Base-by-base conservation (phyloP, 495 filamentous ascomycete species). In the Trichoderma virens region DNA sequence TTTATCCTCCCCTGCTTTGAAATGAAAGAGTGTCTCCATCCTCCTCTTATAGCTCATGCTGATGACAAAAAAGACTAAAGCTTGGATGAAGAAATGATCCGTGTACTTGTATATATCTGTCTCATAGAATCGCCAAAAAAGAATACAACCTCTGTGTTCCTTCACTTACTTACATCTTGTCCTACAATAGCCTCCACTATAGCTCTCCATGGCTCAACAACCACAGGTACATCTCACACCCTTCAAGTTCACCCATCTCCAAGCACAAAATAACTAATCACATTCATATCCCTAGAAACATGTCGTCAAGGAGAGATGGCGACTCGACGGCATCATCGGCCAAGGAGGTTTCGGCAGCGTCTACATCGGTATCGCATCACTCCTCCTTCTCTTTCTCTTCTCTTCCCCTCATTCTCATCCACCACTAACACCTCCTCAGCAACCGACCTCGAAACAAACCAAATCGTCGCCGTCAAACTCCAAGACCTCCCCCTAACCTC, bases 391-490 rank as follows among this genome's bases (percentile, higher is more conserved):
- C 7, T 47, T 43, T 18, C 9, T 18, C 43, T 31, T 14, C 6
- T 23, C 0, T 28, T 7, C 23, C 7, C 23, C 1, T 13, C 6
- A 56, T n/a, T n/a, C n/a, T 16, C 8, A 56, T 7, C 25, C 3
- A 6, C 4, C 18, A 4, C 34, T 73, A 70, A 65, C 64, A 54
- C 30, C 65, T 69, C 73, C 62, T 13, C 54, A 76, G 74, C 70
- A 41, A 69, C 68, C 67, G 70, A 75, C 62, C 54, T 76, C 35
- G 35, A 70, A 45, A 66, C 65, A 18, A 70, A 64, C 43, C 62
- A 72, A 64, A 68, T 75, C 35, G 70, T 78, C 38, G 75, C 75
- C 31, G 63, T 78, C 45, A 78, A 77, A 65, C 67, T 76, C 45
- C 66, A 67, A 54, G 47, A 69, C 47, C 59, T 61, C 63, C 61